phyloP scores from a whole-genome alignment of 352 stramenopile species.

The Phytopythium mirpurense region DNA sequence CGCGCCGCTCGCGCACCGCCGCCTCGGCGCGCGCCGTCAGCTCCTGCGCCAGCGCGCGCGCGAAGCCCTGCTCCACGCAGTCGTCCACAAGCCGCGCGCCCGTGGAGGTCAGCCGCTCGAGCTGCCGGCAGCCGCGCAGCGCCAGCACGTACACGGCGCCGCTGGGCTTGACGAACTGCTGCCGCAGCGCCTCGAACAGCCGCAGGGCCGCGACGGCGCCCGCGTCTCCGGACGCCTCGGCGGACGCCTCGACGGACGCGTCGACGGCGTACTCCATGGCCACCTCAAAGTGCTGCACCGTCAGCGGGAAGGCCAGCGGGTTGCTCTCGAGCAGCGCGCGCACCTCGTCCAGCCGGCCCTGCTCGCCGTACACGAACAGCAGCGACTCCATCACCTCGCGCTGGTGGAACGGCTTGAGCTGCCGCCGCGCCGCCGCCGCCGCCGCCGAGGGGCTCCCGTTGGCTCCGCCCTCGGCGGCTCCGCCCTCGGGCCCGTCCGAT shows the following conservation, averaged over 20 bases:
- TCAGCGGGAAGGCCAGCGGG: constrained; percentile 42
- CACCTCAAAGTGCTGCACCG: constrained; percentile 54
- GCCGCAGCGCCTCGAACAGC: constrained; percentile 70
- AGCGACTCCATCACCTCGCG: constrained; percentile 64
- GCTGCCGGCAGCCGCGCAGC: constrained; percentile 49
- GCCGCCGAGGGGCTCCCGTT: no score
- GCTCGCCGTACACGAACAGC: constrained; percentile 63
- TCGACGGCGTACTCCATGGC: constrained; percentile 61
- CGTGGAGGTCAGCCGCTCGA: constrained; percentile 44
- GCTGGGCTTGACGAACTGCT: constrained; percentile 72
- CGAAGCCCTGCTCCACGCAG: constrained; percentile 46
- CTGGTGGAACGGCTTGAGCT: constrained; percentile 55
- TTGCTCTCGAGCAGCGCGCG: constrained; percentile 42
- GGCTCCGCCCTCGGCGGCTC: no score
- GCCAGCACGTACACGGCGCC: constrained; percentile 69
- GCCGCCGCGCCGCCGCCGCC: constrained; percentile 32
- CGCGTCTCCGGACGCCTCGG: constrained; percentile 17
- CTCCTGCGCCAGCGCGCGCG: constrained; percentile 15
- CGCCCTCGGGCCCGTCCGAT: constrained; percentile 14
- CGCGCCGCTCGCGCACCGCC: constrained; percentile 1
- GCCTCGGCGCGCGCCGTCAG: constrained; percentile 14
- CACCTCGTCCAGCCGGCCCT: constrained; percentile 35
- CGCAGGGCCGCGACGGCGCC: constrained; percentile 48
- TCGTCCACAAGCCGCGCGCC: constrained; percentile 50
- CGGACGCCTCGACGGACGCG: background rate